Evolutionary conservation across 2,329 filamentous ascomycete species (phyloP).

Genomic region (Fusarium abutilonis): DNA sequence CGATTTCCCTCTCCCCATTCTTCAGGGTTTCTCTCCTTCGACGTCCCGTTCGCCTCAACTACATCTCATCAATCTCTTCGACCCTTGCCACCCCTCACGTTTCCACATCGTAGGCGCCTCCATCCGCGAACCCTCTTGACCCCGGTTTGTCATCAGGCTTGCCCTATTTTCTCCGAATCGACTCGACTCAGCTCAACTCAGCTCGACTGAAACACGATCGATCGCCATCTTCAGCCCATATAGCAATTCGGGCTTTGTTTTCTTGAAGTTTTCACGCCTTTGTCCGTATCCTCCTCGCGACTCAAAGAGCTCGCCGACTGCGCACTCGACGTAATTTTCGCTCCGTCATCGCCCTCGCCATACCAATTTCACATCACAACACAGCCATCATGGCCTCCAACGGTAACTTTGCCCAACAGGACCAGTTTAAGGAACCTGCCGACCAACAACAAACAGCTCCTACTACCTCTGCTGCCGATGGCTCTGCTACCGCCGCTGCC

Average conservation of each 20-base stretch:
- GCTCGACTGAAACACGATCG: slow-evolving; percentile 28
- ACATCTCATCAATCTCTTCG: slow-evolving; percentile 23
- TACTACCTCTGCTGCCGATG: slow-evolving; percentile 47
- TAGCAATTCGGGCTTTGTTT: slow-evolving; percentile 8
- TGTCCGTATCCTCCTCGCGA: slow-evolving; percentile 29
- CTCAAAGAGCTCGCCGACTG: slow-evolving; percentile 30
- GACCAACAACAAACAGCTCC: slow-evolving; percentile 53
- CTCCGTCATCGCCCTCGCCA: slow-evolving; percentile 24
- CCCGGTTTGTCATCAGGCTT: slow-evolving; percentile 40
- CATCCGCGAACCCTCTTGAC: slow-evolving; percentile 38
- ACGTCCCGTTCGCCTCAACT: slow-evolving; percentile 19
- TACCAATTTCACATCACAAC: slow-evolving; percentile 30
- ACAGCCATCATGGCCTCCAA: slow-evolving; percentile 64
- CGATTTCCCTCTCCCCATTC: slow-evolving; percentile 19
- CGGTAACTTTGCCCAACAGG: slow-evolving; percentile 61
- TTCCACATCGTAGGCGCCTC: slow-evolving; percentile 35
- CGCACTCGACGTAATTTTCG: slow-evolving; percentile 38
- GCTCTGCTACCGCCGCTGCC: slow-evolving; percentile 46
- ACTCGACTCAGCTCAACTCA: slow-evolving; percentile 17
- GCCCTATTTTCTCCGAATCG: slow-evolving; percentile 33
- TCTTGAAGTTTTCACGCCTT: slow-evolving; percentile 21
- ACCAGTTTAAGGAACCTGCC: slow-evolving; percentile 53
- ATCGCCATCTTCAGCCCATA: slow-evolving; percentile 27
- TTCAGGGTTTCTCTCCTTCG: slow-evolving; percentile 29
- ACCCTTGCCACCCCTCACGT: slow-evolving; percentile 41